A percentile compares a stretch with the other conserved stretches of the same genome.
Evolutionary conservation across 352 stramenopile species (phyloP).

Genomic region (Phytophthora nicotianae): DNA sequence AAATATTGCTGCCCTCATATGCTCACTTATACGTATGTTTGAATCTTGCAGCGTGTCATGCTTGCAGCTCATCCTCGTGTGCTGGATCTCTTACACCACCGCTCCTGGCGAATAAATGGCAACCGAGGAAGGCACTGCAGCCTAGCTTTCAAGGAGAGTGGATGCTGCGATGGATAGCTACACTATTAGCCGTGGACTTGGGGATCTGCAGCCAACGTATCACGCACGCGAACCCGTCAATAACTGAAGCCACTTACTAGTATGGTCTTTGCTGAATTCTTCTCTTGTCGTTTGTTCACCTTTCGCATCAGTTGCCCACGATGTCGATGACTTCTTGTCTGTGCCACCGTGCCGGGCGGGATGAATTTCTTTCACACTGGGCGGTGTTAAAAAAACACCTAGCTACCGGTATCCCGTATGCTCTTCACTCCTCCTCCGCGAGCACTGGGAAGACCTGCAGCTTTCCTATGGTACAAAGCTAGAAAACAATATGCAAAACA

Average conservation of each 20-base stretch:
- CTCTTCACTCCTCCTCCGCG: constrained; percentile 7
- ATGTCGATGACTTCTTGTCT: no score
- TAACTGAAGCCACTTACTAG: constrained; percentile 5
- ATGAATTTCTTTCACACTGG: constrained; percentile 43
- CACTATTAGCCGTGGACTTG: constrained; percentile 4
- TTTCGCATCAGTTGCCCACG: not conserved
- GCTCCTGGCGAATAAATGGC: constrained; percentile 56
- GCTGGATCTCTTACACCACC: constrained; percentile 88
- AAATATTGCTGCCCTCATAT: not conserved
- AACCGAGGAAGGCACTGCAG: constrained; percentile 8
- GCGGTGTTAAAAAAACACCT: constrained; percentile 92
- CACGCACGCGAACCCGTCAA: constrained; percentile 17
- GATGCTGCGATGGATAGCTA: not conserved
- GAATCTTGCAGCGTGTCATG: constrained; percentile 63
- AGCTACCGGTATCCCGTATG: constrained; percentile 35
- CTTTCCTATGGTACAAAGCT: constrained; percentile 76
- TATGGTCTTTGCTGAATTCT: constrained; percentile 3
- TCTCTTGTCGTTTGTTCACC: constrained; percentile 6
- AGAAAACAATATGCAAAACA: constrained; percentile 49
- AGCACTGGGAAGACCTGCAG: constrained; percentile 22
- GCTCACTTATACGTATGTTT: constrained; percentile 11
- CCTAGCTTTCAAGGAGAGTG: constrained; percentile 2
- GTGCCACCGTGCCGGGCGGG: not conserved
- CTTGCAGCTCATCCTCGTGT: constrained; percentile 81
- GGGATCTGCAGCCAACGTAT: not conserved